Conservation (phyloP, 176 grass and related monocot species). For the maize (Zea mays) region DNA sequence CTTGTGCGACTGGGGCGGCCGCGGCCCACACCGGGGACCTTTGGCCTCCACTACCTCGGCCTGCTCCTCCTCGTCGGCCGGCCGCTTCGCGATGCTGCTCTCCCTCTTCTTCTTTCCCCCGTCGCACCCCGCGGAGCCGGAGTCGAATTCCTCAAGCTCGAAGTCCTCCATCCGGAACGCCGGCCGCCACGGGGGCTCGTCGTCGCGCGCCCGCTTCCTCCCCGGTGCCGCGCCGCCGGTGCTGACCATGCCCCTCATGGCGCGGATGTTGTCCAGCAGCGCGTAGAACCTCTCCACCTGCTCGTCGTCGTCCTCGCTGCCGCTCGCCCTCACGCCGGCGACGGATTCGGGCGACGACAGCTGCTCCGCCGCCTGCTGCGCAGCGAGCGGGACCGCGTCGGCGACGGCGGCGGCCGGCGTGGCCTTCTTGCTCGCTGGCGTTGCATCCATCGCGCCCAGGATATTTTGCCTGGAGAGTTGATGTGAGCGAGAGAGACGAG, state of each 20-base stretch:
- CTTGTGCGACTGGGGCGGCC: not conserved
- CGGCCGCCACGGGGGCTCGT: conserved; percentile 39
- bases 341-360: not conserved
- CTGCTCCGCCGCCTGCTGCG: not conserved
- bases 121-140: not conserved
- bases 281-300: conserved; percentile 52
- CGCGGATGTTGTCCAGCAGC: conserved; percentile 42
- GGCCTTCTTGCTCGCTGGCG: not conserved
- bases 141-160: not conserved
- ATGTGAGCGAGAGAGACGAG: not conserved
- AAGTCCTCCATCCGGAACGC: conserved; percentile 49
- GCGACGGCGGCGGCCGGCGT: not conserved
- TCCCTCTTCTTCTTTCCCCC: not conserved
- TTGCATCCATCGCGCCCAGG: not conserved
- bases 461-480: conserved; percentile 8
- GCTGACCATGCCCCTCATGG: conserved; percentile 27
- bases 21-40: not conserved
- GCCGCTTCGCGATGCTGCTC: not conserved
- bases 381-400: not conserved
- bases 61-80: not conserved
- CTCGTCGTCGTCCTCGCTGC: conserved; percentile 28
- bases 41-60: not conserved
- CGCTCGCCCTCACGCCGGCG: not conserved
- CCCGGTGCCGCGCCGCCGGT: not conserved
- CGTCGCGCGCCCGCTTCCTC: conserved; percentile 37